phyloP scores from a whole-genome alignment of 106 monocot species.

The Dendrobium catenatum region DNA sequence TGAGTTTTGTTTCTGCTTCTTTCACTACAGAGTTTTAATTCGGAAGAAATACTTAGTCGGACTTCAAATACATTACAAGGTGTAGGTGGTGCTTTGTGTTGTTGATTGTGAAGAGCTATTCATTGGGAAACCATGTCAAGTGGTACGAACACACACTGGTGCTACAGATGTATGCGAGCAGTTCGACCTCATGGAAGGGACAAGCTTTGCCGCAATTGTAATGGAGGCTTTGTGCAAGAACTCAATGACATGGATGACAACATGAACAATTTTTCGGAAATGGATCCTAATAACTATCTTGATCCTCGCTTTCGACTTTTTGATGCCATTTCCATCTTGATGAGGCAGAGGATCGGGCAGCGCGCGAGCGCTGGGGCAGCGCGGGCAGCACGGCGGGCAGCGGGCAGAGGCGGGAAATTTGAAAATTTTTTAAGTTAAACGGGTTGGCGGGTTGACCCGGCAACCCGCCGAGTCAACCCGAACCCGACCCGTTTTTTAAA shows the following conservation, averaged over 20 bases:
- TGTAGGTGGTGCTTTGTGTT: neutral
- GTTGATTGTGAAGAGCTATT: neutral
- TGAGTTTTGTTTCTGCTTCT: no score
- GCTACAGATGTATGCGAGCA: slow-evolving; percentile 47
- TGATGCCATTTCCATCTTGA: slow-evolving; percentile 36
- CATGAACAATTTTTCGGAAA: slow-evolving; percentile 15
- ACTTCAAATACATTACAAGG: slow-evolving; percentile 1
- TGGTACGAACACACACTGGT: slow-evolving; percentile 54
- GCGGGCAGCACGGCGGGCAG: no score
- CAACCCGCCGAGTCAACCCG: no score
- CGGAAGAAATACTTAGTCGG: neutral
- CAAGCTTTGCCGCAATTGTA: slow-evolving; percentile 55
- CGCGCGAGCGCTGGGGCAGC: no score
- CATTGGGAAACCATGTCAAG: slow-evolving; percentile 35
- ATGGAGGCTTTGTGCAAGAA: slow-evolving; percentile 61
- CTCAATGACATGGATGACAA: slow-evolving; percentile 29
- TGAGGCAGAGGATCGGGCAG: slow-evolving; percentile 48
- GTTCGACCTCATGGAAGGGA: slow-evolving; percentile 41
- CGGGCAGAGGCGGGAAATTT: no score
- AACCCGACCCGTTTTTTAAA: no score
- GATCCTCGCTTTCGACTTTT: slow-evolving; percentile 28
- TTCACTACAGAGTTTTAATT: no score
- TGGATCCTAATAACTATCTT: slow-evolving; percentile 13
- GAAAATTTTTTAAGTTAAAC: no score
- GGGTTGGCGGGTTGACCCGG: no score